Base-by-base conservation (phyloP, 1,139 yeast species). In the Hyphopichia fennica region DNA sequence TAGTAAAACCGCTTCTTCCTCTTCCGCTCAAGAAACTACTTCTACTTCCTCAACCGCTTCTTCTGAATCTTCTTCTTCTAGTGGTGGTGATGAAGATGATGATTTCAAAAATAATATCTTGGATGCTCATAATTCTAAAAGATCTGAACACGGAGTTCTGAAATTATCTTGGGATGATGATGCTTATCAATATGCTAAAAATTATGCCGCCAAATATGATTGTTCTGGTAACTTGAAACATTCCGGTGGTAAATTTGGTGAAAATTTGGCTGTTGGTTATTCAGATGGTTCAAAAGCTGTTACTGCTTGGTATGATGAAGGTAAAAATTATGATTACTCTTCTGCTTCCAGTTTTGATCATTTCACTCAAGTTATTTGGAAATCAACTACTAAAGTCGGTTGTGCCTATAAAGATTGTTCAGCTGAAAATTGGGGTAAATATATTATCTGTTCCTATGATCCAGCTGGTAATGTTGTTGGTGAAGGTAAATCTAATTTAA, bases 341-440 rank as follows among this genome's bases (percentile, higher is more conserved):
- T 39, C 62, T 18, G 60, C 67, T 25, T 54, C 54, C 37, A 48
- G 56, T 17, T 67, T 82, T 46, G 84, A 87, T 49, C 96, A 89
- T 67, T 89, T 88, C 72, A 87, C 96, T 35, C 95, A 87, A 65
- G 77, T 89, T 49, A 84, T 89, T 40, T 89, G 96, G 96, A 82
- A 82, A 63, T 64, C 69, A 28, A 69, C 90, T 45, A 74, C 82
- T 33, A 63, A 79, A 60, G 63, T 89, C 17, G 96, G 96, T 33
- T 89, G 96, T 69, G 96, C 87, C 45, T 70, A 72, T 60, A 67
- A 72, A 50, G 70, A 72, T 47, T 80, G 85, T 57, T 70, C 75
- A 22, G 56, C 62, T 11, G 58, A 68, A 45, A 62, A 62, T 56
- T 74, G 72, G 67, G 79, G 79, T n/a, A 65, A 67, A 48, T 78